Evolutionary conservation across 495 filamentous ascomycete genomes (phyloP), one percentile per base, ranked within the genome.

Genomic region (Aspergillus biplanus): DNA sequence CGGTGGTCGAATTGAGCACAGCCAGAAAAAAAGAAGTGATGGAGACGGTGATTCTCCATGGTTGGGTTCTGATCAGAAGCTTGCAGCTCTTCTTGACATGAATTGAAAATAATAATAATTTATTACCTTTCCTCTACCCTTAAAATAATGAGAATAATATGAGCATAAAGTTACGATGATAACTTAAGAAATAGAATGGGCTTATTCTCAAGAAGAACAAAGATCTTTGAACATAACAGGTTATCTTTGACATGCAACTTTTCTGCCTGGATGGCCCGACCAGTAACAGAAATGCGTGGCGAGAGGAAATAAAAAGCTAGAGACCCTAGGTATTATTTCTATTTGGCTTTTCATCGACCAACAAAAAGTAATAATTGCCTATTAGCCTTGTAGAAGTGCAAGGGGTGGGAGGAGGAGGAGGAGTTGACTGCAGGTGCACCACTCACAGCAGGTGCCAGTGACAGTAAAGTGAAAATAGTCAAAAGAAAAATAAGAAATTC

Each of bases 1-100:
- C 32, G 84, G 85, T 4, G 89, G 82, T 4, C 79, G 89, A 56
- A 78, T 92, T 46, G 67, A 67, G 67, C 73, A 79, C 53, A 72
- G 73, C 53, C 72, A 69, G 68, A 72, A 52, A 56, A 58, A 56
- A 15, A 64, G 59, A 21, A 46, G 65, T 31, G 42, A 39, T 27
- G 59, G 62, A 33, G 69, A 62, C 44, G 54, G 47, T 18, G 53
- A 65, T 13, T 57, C 67, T 33, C 71, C 72, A 52, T 68, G 68
- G 27, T 68, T 75, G 34, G 75, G 67, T 15, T 72, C 73, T 11
- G 71, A 74, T 21, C 69, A 69, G 56, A 76, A 70, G 61, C 62
- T 82, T n/a, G 71, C 67, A 47, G 75, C 72, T 13, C 49, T 82
- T 37, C 56, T 80, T 48, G 72, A 79, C 54, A 75, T 77, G 74